A percentile compares a stretch with the other conserved stretches of the same genome.
Evolutionary conservation across 1,284 basidiomycete species (phyloP).

Genomic region (Leccinum griseonigrum): DNA sequence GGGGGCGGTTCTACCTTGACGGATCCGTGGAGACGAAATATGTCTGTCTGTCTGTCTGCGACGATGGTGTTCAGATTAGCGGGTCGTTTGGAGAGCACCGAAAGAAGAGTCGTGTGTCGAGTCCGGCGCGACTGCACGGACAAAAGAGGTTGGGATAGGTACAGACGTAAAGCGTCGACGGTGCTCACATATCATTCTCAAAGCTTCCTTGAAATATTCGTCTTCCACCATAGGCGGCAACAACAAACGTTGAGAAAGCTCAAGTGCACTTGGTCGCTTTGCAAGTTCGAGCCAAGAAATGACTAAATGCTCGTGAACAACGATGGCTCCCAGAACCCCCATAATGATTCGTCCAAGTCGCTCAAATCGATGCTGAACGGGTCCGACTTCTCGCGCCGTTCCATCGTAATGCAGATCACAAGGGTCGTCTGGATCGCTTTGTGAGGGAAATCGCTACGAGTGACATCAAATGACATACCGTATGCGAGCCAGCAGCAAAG

Average conservation of each 20-base stretch:
- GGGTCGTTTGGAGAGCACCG: constrained; percentile 69
- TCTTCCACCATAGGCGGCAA: constrained; percentile 78
- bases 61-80: constrained; percentile 76
- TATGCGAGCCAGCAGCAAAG: constrained; percentile 9
- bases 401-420: constrained; percentile 1
- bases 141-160: not conserved
- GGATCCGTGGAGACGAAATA: constrained; percentile 89
- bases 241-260: constrained; percentile 79
- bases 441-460: not conserved
- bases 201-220: constrained; percentile 80
- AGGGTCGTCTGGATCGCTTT: not conserved
- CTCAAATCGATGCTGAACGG: constrained; percentile 59
- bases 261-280: constrained; percentile 81
- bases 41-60: constrained; percentile 68
- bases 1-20: constrained; percentile 79
- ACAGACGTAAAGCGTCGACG: not conserved
- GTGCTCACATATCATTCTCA: constrained; percentile 70
- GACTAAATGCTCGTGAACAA: constrained; percentile 81
- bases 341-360: constrained; percentile 55
- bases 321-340: constrained; percentile 47
- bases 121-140: constrained; percentile 58
- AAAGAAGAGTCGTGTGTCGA: constrained; percentile 69
- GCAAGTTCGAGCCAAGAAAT: constrained; percentile 81
- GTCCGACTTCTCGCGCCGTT: constrained; percentile 38
- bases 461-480: constrained; percentile 2